Evolutionary conservation across 441 rosid genomes (phyloP).

Genomic region (Arabidopsis hybrid): DNA sequence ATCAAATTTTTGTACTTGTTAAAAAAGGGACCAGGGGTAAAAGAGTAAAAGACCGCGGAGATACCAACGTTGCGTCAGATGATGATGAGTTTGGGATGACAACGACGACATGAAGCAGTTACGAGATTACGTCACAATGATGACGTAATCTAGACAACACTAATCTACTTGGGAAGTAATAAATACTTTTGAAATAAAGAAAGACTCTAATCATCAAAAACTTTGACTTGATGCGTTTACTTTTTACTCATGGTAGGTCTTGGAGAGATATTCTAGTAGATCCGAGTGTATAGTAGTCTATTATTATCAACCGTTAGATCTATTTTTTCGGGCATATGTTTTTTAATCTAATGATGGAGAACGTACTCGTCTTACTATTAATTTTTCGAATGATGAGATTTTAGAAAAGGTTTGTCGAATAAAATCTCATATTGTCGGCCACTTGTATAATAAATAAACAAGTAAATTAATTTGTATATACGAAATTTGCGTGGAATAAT

Average conservation of each 20-base stretch:
- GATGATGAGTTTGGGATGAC: neutral
- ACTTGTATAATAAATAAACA: conserved; percentile 10
- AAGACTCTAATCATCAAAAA: conserved; percentile 15
- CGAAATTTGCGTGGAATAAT: neutral
- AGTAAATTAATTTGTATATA: neutral
- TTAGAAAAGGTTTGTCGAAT: conserved; percentile 10
- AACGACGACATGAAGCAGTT: conserved; percentile 26
- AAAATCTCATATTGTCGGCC: conserved; percentile 39
- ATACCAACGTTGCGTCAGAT: conserved; percentile 21
- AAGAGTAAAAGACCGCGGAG: conserved; percentile 10
- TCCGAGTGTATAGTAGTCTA: neutral
- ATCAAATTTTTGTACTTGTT: neutral
- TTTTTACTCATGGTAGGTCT: conserved; percentile 38
- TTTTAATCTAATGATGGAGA: conserved; percentile 24
- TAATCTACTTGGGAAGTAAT: neutral
- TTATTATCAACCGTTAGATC: conserved; percentile 30
- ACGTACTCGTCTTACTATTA: neutral
- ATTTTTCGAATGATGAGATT: conserved; percentile 20
- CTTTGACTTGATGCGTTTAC: conserved; percentile 46
- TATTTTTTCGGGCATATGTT: neutral
- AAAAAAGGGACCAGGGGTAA: conserved; percentile 5
- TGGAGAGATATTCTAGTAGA: conserved; percentile 7
- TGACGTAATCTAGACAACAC: conserved; percentile 27
- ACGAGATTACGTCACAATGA: neutral
- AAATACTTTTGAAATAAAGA: conserved; percentile 17